phyloP scores from a whole-genome alignment of 306 rosid genomes.

The Vicia sativa region DNA sequence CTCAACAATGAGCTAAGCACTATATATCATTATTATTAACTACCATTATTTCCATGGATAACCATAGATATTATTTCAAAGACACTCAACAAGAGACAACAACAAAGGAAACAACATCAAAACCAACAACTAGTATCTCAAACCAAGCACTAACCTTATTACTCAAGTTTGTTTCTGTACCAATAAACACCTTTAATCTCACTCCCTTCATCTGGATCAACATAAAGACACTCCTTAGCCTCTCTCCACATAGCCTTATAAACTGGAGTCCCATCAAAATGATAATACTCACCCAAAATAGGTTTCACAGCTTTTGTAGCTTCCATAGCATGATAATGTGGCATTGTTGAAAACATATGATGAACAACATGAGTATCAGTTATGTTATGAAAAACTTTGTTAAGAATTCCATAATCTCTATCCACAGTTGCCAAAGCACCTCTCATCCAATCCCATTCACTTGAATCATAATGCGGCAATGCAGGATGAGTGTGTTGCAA shows the following conservation, averaged over 20 bases:
- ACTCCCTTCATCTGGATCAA: conserved; percentile 60
- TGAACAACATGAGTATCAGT: conserved; percentile 42
- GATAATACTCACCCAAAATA: conserved; percentile 74
- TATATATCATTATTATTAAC: background rate
- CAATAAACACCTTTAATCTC: conserved; percentile 64
- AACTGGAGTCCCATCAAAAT: conserved; percentile 64
- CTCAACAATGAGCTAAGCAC: background rate
- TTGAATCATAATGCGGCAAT: conserved; percentile 42
- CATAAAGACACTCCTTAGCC: conserved; percentile 74
- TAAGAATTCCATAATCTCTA: conserved; percentile 39
- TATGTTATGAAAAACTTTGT: conserved; percentile 39
- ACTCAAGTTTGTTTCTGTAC: conserved; percentile 56
- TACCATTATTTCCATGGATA: background rate
- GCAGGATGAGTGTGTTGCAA: conserved; percentile 45
- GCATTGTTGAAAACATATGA: conserved; percentile 73
- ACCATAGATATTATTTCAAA: background rate
- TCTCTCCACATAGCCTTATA: conserved; percentile 76
- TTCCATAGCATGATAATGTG: conserved; percentile 87
- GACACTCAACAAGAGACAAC: background rate
- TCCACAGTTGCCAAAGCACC: conserved; percentile 43
- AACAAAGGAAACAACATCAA: background rate
- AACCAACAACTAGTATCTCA: background rate
- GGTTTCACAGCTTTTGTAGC: conserved; percentile 78
- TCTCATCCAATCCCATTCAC: conserved; percentile 44
- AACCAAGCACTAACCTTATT: background rate